Evolutionary conservation across 495 filamentous ascomycete genomes (phyloP), one percentile per base, ranked within the genome.

Genomic region (Aspergillus olivimuriae): DNA sequence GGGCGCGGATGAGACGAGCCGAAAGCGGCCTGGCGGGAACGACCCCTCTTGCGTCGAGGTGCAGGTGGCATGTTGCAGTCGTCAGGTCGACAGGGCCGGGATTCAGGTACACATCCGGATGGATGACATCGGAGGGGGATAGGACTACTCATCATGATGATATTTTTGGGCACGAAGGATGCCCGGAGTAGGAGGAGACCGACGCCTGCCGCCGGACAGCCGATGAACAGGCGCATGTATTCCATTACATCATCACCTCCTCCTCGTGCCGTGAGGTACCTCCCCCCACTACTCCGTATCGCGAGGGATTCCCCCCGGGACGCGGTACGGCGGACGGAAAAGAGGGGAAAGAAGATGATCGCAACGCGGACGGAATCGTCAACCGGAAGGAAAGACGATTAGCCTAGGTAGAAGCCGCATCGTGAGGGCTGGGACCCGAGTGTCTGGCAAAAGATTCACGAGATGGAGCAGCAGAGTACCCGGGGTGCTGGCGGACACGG

Each of bases 391-490:
- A 31, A 20, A 33, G 39, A 42, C 26, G 20, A 42, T 43, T 55
- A 55, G 31, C 51, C 55, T 55, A 55, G 55, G 55, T 52, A 54
- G 35, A 46, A 34, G 1, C 39, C 17, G n/a, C 35, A 36, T 36
- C 28, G n/a, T n/a, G n/a, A n/a, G n/a, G n/a, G n/a, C n/a, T 44
- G 16, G 40, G 39, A 45, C 44, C 50, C 55, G 53, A 56, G n/a
- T 30, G 9, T 14, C 47, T 54, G 58, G 58, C 42, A 61, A 59
- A 62, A 57, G 26, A 58, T 64, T 67, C 59, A 54, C 36, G 55
- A 62, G 62, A 55, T 57, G 49, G 55, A n/a, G n/a, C n/a, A n/a
- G n/a, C n/a, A n/a, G n/a, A n/a, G n/a, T n/a, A n/a, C n/a, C n/a
- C n/a, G n/a, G n/a, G n/a, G n/a, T n/a, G n/a, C n/a, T 54, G 55